Conservation (phyloP, 1,139 yeast genomes). For the Debaryomyces fabryi region DNA sequence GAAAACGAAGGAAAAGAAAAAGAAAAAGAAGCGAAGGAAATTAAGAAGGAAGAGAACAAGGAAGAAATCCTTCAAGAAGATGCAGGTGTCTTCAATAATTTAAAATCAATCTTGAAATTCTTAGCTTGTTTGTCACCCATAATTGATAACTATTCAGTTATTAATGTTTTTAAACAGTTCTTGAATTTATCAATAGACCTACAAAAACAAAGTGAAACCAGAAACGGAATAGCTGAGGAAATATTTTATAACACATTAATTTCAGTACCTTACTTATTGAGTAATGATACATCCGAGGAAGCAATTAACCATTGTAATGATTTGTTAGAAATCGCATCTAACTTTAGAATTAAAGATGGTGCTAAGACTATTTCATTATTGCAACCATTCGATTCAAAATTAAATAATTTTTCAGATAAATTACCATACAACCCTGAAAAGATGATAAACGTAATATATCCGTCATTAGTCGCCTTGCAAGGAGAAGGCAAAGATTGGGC, state of each 20-base stretch:
- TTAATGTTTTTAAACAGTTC: conserved; percentile 56
- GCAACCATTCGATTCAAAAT: conserved; percentile 43
- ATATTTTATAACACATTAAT: conserved; percentile 65
- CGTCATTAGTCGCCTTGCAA: conserved; percentile 50
- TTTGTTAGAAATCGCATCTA: conserved; percentile 48
- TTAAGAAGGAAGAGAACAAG: conserved; percentile 18
- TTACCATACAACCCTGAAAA: conserved; percentile 59
- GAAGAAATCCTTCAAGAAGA: conserved; percentile 33
- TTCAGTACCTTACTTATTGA: conserved; percentile 68
- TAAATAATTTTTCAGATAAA: conserved; percentile 25
- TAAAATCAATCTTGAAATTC: conserved; percentile 73
- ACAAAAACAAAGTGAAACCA: conserved; percentile 41
- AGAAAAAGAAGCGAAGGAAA: conserved; percentile 23
- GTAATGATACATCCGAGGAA: conserved; percentile 42
- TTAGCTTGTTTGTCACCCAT: conserved; percentile 67
- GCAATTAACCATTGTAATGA: conserved; percentile 43
- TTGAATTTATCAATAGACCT: conserved; percentile 59
- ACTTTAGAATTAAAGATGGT: conserved; percentile 32
- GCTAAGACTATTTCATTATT: conserved; percentile 21
- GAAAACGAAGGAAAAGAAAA: conserved; percentile 10
- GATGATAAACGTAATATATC: conserved; percentile 54
- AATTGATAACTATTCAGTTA: conserved; percentile 54
- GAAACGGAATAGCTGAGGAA: conserved; percentile 69
- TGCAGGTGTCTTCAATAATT: conserved; percentile 70
- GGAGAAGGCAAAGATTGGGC: conserved; percentile 32